Base-by-base conservation (phyloP, 2,329 filamentous ascomycete genomes). In the Bipolaris bicolor region DNA sequence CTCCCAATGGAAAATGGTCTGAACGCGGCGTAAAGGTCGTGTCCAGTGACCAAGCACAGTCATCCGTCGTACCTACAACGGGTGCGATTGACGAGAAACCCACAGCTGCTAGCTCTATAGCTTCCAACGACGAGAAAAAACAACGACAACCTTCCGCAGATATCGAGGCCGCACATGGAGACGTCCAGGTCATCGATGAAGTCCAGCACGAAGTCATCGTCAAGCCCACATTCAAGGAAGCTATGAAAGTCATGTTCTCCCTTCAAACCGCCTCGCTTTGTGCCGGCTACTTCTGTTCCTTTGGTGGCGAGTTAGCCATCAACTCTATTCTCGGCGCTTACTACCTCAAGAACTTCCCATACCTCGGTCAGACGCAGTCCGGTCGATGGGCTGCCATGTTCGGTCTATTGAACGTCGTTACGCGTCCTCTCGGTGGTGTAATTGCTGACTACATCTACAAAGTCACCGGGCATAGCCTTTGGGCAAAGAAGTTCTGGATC, bases 1-100 rank as follows among this genome's bases (percentile, higher is more conserved):
- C 91, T 0, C 92, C 92, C 0, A 90, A 86, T 0, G 92, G 93
- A 33, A 87, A 86, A 63, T 97, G 92, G 92, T 84, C 85, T 6
- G 88, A 94, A 37, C 86, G 91, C 29, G 82, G 86, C 49, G 78
- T 85, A 41, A 83, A 82, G 61, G 81, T 84, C 1, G 79, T 84
- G 53, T 84, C 81, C 73, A 79, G 83, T 49, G 79, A 77, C 46
- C 75, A 76, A 13, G 81, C 84, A 66, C 77, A 79, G 9, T 75
- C 76, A 6, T 76, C 74, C 18, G 77, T 88, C 31, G 83, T 86
- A 37, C 64, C 77, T 36, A 76, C 85, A 6, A 80, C 84, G 1
- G 83, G 81, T 15, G 73, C 70, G 50, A 80, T 86, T 37, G 79
- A 79, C 44, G 82, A 83, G 29, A 73, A 71, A 26, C 71, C 69